Conservation (phyloP, 192 early-diverging fungal species). For the Spizellomyces sp. region DNA sequence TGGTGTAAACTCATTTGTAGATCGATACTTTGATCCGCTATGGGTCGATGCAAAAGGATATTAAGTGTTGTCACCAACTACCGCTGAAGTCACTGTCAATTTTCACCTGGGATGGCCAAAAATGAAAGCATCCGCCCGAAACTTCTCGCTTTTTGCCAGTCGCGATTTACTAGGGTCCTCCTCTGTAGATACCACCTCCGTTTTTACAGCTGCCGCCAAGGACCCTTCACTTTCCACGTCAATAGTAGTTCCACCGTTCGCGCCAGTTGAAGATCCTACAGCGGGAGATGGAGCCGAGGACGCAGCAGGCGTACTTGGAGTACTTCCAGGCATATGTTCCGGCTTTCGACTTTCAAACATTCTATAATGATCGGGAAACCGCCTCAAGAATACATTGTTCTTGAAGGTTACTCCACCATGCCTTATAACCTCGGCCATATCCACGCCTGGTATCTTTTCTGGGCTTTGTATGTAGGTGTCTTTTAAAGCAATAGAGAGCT, state of each 20-base stretch:
- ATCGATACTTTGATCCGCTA: slow-evolving; percentile 35
- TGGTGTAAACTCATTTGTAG: slow-evolving; percentile 31
- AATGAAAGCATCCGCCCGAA: slow-evolving; percentile 22
- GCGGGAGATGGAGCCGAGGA: slow-evolving; percentile 1
- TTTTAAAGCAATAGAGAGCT: slow-evolving; percentile 12
- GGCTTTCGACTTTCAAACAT: slow-evolving; percentile 28
- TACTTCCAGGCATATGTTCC: background rate
- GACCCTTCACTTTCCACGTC: background rate
- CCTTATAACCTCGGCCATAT: background rate
- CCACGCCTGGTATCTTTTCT: slow-evolving; percentile 15
- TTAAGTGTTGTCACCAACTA: background rate
- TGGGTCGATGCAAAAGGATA: background rate
- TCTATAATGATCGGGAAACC: slow-evolving; percentile 9
- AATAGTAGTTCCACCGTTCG: background rate
- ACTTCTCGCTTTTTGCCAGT: too few species aligned
- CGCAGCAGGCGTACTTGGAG: background rate
- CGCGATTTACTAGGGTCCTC: too few species aligned
- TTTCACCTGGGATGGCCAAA: slow-evolving; percentile 31
- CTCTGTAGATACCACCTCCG: too few species aligned
- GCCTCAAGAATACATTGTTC: background rate
- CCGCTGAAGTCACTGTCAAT: background rate
- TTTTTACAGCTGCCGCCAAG: too few species aligned
- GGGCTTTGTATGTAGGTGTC: slow-evolving; percentile 17
- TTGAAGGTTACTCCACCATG: slow-evolving; percentile 15
- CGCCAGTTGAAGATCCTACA: background rate